A percentile compares a stretch with the other conserved stretches of the same genome.
These are phyloP conservation scores for Rhizopogon parksii DNA, from an alignment of 1,284 basidiomycete genomes.

Conservation along the genomic window DNA sequence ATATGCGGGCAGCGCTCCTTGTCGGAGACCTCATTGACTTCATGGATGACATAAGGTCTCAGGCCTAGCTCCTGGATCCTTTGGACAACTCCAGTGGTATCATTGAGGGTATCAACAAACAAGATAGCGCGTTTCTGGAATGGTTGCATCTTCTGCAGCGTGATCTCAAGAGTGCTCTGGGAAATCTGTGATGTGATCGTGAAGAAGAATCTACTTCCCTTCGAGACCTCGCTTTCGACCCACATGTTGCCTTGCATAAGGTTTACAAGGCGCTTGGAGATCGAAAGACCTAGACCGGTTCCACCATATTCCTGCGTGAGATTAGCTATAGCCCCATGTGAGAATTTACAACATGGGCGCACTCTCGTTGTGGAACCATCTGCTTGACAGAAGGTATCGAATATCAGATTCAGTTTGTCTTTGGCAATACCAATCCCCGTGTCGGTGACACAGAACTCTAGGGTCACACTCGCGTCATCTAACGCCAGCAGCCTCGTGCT, in stretches of 20 bases:
- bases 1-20: constrained; percentile 83
- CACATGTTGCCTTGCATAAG: constrained; percentile 99
- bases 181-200: constrained; percentile 84
- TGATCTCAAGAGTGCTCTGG: constrained; percentile 65
- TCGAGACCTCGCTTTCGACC: constrained; percentile 91
- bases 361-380: constrained; percentile 90
- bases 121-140: constrained; percentile 77
- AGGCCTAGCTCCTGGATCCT: constrained; percentile 82
- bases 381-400: constrained; percentile 99
- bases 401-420: constrained; percentile 97
- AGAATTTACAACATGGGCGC: constrained; percentile 25
- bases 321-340: constrained; percentile 16
- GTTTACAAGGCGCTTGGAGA: constrained; percentile 91
- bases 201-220: constrained; percentile 97
- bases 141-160: constrained; percentile 70
- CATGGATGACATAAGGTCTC: constrained; percentile 72
- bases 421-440: constrained; percentile 99
- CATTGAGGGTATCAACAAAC: constrained; percentile 83
- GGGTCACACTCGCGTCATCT: constrained; percentile 74
- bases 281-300: constrained; percentile 93
- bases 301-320: constrained; percentile 84
- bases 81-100: constrained; percentile 72
- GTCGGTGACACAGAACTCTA: constrained; percentile 97
- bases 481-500: constrained; percentile 75
- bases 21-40: constrained; percentile 72